These are phyloP conservation scores for Hebeloma cylindrosporum DNA, from an alignment of 768 basidiomycete genomes.

Conservation along the genomic window DNA sequence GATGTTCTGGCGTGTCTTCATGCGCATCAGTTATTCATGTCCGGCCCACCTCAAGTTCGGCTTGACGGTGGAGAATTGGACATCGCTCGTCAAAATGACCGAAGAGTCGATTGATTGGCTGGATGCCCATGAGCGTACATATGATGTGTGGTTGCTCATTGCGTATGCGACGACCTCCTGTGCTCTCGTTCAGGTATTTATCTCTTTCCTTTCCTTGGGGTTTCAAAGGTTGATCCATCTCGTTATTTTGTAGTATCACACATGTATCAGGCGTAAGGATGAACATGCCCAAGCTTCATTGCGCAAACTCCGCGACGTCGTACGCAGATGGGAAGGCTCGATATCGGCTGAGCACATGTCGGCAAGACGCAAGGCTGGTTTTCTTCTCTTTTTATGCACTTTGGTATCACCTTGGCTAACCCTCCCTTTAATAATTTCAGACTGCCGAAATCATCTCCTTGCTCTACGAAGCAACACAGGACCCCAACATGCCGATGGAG, in stretches of 20 bases:
- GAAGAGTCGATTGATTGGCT: conserved; percentile 90
- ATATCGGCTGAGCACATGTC: conserved; percentile 95
- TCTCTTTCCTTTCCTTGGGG: not conserved
- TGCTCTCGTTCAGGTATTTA: conserved; percentile 81
- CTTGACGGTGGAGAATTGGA: conserved; percentile 80
- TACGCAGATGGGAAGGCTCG: conserved; percentile 83
- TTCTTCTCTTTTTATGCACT: conserved; percentile 17
- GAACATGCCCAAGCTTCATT: conserved; percentile 71
- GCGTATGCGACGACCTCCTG: conserved; percentile 88
- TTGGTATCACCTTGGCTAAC: conserved; percentile 1
- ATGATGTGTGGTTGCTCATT: conserved; percentile 86
- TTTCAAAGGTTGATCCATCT: conserved; percentile 2
- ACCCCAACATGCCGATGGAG: conserved; percentile 50
- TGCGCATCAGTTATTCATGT: conserved; percentile 93
- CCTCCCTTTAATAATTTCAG: conserved; percentile 37
- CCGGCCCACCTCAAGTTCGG: conserved; percentile 88
- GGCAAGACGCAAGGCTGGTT: conserved; percentile 78
- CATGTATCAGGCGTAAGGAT: conserved; percentile 85
- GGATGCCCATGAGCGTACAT: conserved; percentile 71
- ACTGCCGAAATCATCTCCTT: conserved; percentile 91
- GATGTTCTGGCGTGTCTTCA: conserved; percentile 98
- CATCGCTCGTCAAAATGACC: conserved; percentile 66
- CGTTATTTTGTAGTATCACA: conserved; percentile 70
- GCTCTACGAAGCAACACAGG: conserved; percentile 91
- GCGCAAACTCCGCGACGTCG: conserved; percentile 78